These are phyloP conservation scores for Castanospermum australe DNA, from an alignment of 306 rosid species.

Conservation along the genomic window DNA sequence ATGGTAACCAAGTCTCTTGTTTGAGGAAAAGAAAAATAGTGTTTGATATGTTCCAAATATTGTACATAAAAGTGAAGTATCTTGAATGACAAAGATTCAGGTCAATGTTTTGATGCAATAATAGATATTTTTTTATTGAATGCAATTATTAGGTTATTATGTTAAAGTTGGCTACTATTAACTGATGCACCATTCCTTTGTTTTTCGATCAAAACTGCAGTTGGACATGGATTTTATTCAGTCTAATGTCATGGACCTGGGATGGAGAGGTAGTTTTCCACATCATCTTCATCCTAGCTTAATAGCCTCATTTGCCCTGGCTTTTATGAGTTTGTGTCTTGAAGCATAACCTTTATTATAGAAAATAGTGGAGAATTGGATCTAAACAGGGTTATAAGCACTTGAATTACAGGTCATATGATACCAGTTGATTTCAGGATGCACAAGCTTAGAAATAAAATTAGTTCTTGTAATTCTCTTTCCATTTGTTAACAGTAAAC, in stretches of 20 bases:
- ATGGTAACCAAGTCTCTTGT: not conserved
- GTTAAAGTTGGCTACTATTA: constrained; percentile 10
- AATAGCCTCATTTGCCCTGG: not conserved
- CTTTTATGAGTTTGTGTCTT: not conserved
- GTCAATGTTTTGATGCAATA: not conserved
- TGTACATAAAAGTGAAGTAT: not conserved
- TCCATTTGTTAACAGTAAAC: not conserved
- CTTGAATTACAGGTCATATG: not conserved
- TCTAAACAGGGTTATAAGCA: not conserved
- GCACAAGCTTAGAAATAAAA: not conserved
- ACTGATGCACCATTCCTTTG: constrained; percentile 32
- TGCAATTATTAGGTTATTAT: constrained; percentile 18
- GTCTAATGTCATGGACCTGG: constrained; percentile 60
- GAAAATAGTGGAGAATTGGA: not conserved
- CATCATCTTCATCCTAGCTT: not conserved
- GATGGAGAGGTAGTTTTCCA: constrained; percentile 66
- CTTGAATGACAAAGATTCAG: not conserved
- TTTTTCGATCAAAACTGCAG: constrained; percentile 55
- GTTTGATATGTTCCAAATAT: constrained; percentile 15
- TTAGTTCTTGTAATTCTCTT: not conserved
- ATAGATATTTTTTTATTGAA: not conserved
- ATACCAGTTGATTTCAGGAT: not conserved
- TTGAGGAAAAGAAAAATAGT: not conserved
- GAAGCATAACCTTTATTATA: constrained; percentile 1
- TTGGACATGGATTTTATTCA: constrained; percentile 77